A percentile compares a stretch with the other conserved stretches of the same genome.
Conservation (phyloP, 2,329 filamentous ascomycete species). For the Ophiocordyceps polyrhachis-furcata region DNA sequence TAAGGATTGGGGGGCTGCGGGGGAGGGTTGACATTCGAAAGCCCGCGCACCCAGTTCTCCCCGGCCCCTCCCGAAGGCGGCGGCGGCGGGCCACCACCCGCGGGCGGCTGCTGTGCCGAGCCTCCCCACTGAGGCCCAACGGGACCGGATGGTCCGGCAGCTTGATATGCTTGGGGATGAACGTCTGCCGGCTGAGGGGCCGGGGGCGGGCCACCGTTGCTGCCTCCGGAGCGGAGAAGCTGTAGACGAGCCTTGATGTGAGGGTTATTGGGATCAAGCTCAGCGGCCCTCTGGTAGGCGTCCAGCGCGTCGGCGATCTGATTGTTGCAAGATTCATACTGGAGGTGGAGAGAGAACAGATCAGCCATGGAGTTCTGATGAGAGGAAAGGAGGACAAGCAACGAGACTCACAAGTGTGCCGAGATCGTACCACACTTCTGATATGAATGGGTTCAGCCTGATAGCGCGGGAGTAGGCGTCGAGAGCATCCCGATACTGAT, state of each 20-base stretch:
- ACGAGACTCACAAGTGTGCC: slow-evolving; percentile 63
- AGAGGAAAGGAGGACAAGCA: slow-evolving; percentile 7
- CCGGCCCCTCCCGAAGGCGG: slow-evolving; percentile 41
- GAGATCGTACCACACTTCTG: slow-evolving; percentile 97
- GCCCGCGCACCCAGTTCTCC: slow-evolving; percentile 40
- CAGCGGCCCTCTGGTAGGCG: slow-evolving; percentile 84
- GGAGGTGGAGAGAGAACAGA: slow-evolving; percentile 2
- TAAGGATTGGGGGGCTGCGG: slow-evolving; percentile 67
- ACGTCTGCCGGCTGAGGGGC: slow-evolving; percentile 91
- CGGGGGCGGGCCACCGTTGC: slow-evolving; percentile 51
- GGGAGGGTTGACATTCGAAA: slow-evolving; percentile 62
- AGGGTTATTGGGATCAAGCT: slow-evolving; percentile 80
- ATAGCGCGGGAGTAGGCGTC: slow-evolving; percentile 97
- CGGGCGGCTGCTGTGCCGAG: slow-evolving; percentile 38
- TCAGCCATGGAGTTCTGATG: slow-evolving; percentile 10
- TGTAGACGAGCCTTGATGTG: slow-evolving; percentile 93
- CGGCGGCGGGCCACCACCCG: slow-evolving; percentile 29
- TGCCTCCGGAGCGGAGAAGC: slow-evolving; percentile 65
- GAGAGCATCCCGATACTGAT: slow-evolving; percentile 93
- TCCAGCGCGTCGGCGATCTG: slow-evolving; percentile 93
- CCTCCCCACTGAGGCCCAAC: slow-evolving; percentile 82
- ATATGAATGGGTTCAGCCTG: slow-evolving; percentile 91
- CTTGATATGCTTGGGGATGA: slow-evolving; percentile 85
- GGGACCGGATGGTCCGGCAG: slow-evolving; percentile 59
- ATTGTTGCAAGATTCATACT: slow-evolving; percentile 99